Base-by-base conservation (phyloP, 208 protist genomes). In the Trypanosoma vivax region DNA sequence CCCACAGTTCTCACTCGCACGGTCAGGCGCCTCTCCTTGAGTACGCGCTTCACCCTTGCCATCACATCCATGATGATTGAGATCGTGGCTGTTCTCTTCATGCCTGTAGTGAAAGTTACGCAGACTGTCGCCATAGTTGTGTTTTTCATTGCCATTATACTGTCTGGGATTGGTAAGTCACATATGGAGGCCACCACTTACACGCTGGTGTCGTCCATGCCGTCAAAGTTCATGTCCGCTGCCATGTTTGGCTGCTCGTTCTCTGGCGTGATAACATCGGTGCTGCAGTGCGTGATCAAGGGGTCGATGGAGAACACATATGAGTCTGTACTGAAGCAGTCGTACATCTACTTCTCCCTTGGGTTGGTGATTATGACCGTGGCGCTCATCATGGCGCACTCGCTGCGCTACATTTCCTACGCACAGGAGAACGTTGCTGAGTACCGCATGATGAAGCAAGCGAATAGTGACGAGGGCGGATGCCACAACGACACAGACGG, bases 251-350 rank as follows among this genome's bases (percentile, higher is more conserved):
- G 87, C 14, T 53, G 66, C 19, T 69, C 79, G 1, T 23, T 82
- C 46, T 82, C 65, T 6, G 84, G 88, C 16, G 68, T 63, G 13
- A 35, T 88, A 5, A 71, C 86, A 31, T 83, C 77, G 5, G n/a
- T 80, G 28, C 40, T 95, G 28, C 79, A 89, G 56, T 82, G 92
- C 27, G 72, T 86, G 38, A 75, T 90, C 25, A 80, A 79, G 48
- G 82, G 48, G 14, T 48, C 66, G 28, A 87, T 92, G 80, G 28
- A 67, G 2, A 53, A 70, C 45, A 68, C 58, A 37, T 83, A 77
- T 65, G 65, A 60, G 25, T 52, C 60, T 2, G 58, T 80, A 10
- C 49, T 52, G 33, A 64, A 50, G 18, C 77, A 89, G 61, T 80
- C 76, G 6, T 56, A 77, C 35, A 75, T 94, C 19, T 94, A 91